Base-by-base conservation (phyloP, 2,329 filamentous ascomycete genomes). In the Colletotrichum sp. region DNA sequence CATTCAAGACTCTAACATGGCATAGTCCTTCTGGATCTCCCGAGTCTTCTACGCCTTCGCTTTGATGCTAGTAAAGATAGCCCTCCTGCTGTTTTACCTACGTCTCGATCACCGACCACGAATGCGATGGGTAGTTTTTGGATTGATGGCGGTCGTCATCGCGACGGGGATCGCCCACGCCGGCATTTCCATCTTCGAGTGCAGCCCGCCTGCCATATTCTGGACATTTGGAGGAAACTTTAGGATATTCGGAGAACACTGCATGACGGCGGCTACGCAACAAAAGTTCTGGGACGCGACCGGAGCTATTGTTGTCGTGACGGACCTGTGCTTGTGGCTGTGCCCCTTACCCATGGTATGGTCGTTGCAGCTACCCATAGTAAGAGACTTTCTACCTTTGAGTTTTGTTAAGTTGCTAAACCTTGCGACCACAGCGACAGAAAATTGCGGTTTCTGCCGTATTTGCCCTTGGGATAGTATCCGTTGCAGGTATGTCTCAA, bases 381-480 rank as follows among this genome's bases (percentile, higher is more conserved):
- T 48, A 21, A 21, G 43, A 48, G 6, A 7, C n/a, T 3, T 12
- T 48, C 39, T 4, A n/a, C 9, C 39, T n/a, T 4, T 12, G 10
- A 13, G n/a, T 21, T 21, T 0, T 21, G n/a, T 13, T 4, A 0
- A 4, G 18, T 48, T 7, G 1, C 43, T 48, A 2, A 48, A 7
- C 0, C 18, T 7, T 21, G 3, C 3, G 3, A 4, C n/a, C 1
- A 12, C 1, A 48, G 43, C 43, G 43, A 7, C 43, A 48, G 10
- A 48, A 21, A 4, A 48, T 48, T 0, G 43, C 43, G 10, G 43
- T 48, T 48, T 48, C 43, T 21, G 43, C 43, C 1, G 43, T 48
- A 13, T 48, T 48, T 13, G 43, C 43, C 3, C 43, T 48, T 1
- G 43, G 43, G 1, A 13, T 48, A 12, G n/a, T 48, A 4, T 48